Base-by-base conservation (phyloP, 2,329 filamentous ascomycete species). In the Fusarium oligoseptatum region DNA sequence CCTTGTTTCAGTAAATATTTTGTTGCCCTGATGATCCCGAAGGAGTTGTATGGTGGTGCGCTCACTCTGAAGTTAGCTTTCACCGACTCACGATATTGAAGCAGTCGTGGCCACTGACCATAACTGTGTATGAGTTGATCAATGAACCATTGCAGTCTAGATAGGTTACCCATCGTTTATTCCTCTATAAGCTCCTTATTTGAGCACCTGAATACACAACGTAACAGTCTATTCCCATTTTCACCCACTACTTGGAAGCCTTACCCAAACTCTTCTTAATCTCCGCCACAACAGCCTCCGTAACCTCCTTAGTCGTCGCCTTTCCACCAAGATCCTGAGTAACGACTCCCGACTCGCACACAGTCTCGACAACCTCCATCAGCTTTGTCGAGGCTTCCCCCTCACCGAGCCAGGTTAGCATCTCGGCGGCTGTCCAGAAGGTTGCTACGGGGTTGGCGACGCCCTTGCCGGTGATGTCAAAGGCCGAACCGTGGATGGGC, bases 401-500 rank as follows among this genome's bases (percentile, higher is more conserved):
- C 74, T 90, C 86, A 0, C 89, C 88, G 0, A 91, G 81, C 89
- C 89, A 91, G 12, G 81, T 82, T 32, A 91, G 77, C 89, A 91
- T 90, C 78, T 90, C 89, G 1, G 85, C 84, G 2, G 87, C 88
- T 1, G 87, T 89, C 88, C 89, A 91, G 78, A 91, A 89, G 0
- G 89, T 90, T 1, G 84, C 89, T 0, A 91, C 88, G 0, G 89
- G 89, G 69, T 90, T 91, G 1, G 88, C 87, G 22, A 89, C 78
- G 7, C 88, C 88, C 77, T 88, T 88, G 6, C 88, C 88, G 0
- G 87, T 87, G 60, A 90, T 90, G 70, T 91, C 88, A 70, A 90
- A 90, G 1, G 89, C 89, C 6, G 86, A 88, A 2, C 89, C 89
- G 75, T 90, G 88, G 63, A 91, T 90, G 0, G 89, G 89, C 82